These are phyloP conservation scores for Ustulina deusta DNA, from an alignment of 2,329 filamentous ascomycete species.

Conservation along the genomic window DNA sequence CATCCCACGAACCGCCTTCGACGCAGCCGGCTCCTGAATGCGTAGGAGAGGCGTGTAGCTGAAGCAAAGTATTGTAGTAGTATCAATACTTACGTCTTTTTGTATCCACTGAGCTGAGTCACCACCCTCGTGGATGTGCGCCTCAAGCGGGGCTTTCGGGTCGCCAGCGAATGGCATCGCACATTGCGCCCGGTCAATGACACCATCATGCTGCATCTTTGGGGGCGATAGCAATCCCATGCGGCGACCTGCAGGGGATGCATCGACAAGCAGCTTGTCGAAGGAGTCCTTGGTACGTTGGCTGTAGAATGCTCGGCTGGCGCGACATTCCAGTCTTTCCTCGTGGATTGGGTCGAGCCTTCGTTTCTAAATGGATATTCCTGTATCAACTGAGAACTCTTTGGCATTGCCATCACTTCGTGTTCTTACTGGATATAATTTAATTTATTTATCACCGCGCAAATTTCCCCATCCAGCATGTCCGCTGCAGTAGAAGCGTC, in stretches of 20 bases:
- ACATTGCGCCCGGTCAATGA: background rate
- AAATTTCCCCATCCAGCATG: slow-evolving; percentile 7
- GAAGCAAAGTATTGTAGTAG: slow-evolving; percentile 8
- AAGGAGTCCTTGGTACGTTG: no score
- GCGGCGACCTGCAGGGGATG: background rate
- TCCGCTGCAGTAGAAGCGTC: background rate
- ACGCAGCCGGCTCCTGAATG: slow-evolving; percentile 21
- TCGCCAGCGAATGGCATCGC: slow-evolving; percentile 12
- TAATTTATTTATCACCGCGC: background rate
- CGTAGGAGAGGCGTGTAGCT: background rate
- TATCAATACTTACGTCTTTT: slow-evolving; percentile 9
- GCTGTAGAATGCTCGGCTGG: background rate
- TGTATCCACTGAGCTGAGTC: background rate
- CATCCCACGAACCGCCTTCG: no score
- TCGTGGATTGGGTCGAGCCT: no score
- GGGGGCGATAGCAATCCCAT: background rate
- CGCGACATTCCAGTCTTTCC: background rate
- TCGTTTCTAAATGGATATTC: no score
- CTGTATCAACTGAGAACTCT: background rate
- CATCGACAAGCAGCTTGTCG: no score
- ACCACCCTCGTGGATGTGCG: background rate
- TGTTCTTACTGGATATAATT: background rate
- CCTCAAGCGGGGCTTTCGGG: slow-evolving; percentile 8
- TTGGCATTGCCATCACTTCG: background rate
- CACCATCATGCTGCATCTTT: background rate